phyloP scores from a whole-genome alignment of 768 basidiomycete genomes.

The Sistotremastrum suecicum region DNA sequence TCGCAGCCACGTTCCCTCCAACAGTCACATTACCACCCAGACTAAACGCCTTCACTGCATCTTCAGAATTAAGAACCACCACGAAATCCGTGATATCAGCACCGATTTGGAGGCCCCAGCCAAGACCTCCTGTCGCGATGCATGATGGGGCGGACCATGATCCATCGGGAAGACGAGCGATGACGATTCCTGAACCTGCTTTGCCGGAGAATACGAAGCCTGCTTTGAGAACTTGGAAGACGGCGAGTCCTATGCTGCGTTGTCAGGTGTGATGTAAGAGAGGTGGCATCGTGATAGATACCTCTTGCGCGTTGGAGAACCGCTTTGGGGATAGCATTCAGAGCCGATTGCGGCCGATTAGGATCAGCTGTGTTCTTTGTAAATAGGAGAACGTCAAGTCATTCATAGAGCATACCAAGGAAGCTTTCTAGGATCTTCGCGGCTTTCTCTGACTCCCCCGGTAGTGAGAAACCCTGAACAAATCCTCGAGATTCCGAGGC shows the following conservation, averaged over 20 bases:
- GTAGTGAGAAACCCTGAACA: slow-evolving; percentile 75
- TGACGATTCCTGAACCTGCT: slow-evolving; percentile 85
- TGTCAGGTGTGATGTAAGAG: background rate
- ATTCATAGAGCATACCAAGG: slow-evolving; percentile 42
- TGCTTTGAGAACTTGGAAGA: slow-evolving; percentile 89
- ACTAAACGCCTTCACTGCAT: slow-evolving; percentile 90
- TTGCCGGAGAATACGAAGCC: slow-evolving; percentile 94
- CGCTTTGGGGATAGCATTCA: slow-evolving; percentile 88
- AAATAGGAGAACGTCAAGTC: background rate
- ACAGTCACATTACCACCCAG: slow-evolving; percentile 94
- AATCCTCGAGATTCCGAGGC: slow-evolving; percentile 66
- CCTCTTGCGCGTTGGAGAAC: slow-evolving; percentile 85
- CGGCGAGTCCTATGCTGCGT: slow-evolving; percentile 55
- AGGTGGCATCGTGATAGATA: slow-evolving; percentile 15
- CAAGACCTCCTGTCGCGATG: slow-evolving; percentile 90
- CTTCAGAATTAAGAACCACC: slow-evolving; percentile 91
- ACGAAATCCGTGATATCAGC: slow-evolving; percentile 95
- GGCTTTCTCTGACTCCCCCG: slow-evolving; percentile 88
- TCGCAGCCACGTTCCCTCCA: slow-evolving; percentile 74
- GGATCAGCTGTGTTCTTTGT: slow-evolving; percentile 55
- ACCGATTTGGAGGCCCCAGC: slow-evolving; percentile 92
- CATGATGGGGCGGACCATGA: slow-evolving; percentile 96
- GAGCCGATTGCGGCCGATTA: slow-evolving; percentile 70
- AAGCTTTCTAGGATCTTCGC: slow-evolving; percentile 85
- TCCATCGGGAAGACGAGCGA: slow-evolving; percentile 85